Conservation (phyloP, 768 basidiomycete genomes). For the Kwoniella shandongensis region DNA sequence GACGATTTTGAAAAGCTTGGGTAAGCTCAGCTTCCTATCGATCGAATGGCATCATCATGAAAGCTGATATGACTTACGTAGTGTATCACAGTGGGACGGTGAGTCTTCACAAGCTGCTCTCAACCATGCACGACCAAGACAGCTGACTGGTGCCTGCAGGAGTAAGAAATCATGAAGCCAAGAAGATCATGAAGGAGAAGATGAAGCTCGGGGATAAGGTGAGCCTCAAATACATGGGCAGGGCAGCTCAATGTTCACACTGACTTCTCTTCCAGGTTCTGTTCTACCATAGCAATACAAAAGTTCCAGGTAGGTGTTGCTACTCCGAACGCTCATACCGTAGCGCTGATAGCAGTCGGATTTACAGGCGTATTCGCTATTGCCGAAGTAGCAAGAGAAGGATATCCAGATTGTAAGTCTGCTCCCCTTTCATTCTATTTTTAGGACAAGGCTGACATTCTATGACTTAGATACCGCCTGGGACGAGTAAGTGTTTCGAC, state of each 20-base stretch:
- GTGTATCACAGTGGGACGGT: constrained; percentile 51
- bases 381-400: constrained; percentile 71
- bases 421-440: background rate
- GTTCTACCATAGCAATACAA: constrained; percentile 52
- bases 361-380: constrained; percentile 41
- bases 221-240: background rate
- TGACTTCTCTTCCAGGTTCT: constrained; percentile 32
- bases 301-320: constrained; percentile 34
- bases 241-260: background rate
- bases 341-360: too few species aligned
- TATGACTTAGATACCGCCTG: constrained; percentile 73
- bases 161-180: constrained; percentile 50
- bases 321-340: background rate
- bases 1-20: constrained; percentile 52
- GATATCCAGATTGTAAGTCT: constrained; percentile 82
- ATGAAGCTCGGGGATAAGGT: constrained; percentile 52
- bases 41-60: too few species aligned
- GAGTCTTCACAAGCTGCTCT: constrained; percentile 1
- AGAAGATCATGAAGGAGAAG: constrained; percentile 51
- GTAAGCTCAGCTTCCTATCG: constrained; percentile 19
- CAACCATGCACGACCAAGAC: too few species aligned
- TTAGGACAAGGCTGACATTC: background rate
- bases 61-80: constrained; percentile 6
- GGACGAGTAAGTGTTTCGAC: constrained; percentile 75
- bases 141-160: constrained; percentile 24